Conservation (phyloP, 1,139 yeast genomes). For the Saccharomyces hybrid region DNA sequence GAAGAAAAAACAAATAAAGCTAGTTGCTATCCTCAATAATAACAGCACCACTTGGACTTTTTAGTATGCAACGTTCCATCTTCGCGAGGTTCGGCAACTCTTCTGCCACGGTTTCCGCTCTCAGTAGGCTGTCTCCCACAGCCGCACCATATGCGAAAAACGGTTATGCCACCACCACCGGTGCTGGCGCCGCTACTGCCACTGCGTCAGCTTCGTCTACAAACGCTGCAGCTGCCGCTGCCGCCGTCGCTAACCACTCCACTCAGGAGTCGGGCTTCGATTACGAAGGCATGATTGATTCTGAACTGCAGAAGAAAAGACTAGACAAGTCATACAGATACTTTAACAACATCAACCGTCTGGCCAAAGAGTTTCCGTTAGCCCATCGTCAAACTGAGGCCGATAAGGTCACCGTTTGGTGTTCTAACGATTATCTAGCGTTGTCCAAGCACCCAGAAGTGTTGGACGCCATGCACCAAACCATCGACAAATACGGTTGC, state of each 20-base stretch:
- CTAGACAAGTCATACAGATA: slow-evolving; percentile 86
- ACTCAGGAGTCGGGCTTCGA: slow-evolving; percentile 49
- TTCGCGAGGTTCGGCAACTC: background rate
- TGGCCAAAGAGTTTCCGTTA: slow-evolving; percentile 85
- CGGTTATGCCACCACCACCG: slow-evolving; percentile 12
- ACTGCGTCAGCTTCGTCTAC: slow-evolving; percentile 36
- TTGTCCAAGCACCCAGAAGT: slow-evolving; percentile 80
- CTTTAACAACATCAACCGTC: slow-evolving; percentile 92
- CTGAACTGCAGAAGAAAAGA: slow-evolving; percentile 66
- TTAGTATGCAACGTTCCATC: background rate
- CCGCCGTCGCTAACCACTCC: slow-evolving; percentile 25
- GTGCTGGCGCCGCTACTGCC: slow-evolving; percentile 16
- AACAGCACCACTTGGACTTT: background rate
- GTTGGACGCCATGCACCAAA: slow-evolving; percentile 64
- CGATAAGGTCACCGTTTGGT: slow-evolving; percentile 95
- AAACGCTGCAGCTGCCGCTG: slow-evolving; percentile 33
- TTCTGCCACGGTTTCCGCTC: background rate
- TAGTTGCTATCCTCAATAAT: background rate
- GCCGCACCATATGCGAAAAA: slow-evolving; percentile 1
- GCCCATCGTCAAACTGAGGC: slow-evolving; percentile 74
- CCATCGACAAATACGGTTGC: slow-evolving; percentile 85
- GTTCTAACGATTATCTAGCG: slow-evolving; percentile 93
- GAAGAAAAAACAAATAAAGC: background rate
- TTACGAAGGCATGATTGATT: slow-evolving; percentile 54
- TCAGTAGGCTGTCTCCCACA: background rate